A percentile compares a stretch with the other conserved stretches of the same genome.
Conservation (phyloP, 2,329 filamentous ascomycete genomes). For the Talaromyces marneffei region DNA sequence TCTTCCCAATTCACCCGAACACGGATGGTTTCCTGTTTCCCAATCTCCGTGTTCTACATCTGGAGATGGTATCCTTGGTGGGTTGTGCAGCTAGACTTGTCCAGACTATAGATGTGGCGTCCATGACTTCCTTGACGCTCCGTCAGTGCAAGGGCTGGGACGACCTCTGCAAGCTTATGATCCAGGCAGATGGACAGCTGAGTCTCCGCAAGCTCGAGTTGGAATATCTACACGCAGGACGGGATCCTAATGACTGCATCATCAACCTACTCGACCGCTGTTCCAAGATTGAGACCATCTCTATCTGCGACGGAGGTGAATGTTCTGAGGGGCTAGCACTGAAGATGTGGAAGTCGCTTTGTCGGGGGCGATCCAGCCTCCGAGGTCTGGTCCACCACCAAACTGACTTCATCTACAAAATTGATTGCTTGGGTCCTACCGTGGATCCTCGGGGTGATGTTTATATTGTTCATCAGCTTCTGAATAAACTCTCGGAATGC, state of each 20-base stretch:
- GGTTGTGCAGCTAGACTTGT: background rate
- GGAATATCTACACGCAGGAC: background rate
- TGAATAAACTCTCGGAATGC: background rate
- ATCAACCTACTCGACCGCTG: background rate
- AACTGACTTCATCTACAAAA: background rate
- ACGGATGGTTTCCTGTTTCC: background rate
- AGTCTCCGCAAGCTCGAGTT: slow-evolving; percentile 3
- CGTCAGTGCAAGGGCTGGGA: slow-evolving; percentile 1
- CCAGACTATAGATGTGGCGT: background rate
- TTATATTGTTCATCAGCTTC: background rate
- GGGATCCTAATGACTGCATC: background rate
- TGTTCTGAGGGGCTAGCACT: no score
- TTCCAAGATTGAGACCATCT: background rate
- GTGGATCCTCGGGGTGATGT: background rate
- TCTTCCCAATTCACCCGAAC: background rate
- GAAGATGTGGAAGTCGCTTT: background rate
- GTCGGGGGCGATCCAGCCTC: background rate
- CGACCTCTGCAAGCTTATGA: background rate
- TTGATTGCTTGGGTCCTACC: background rate
- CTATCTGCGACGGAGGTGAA: background rate
- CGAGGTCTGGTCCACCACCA: background rate
- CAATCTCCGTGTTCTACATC: background rate
- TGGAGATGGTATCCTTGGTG: background rate
- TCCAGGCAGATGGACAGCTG: background rate
- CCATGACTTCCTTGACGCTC: background rate